Evolutionary conservation across 2,329 filamentous ascomycete genomes (phyloP).

Genomic region (Graphilbum ipis-grandicollis): DNA sequence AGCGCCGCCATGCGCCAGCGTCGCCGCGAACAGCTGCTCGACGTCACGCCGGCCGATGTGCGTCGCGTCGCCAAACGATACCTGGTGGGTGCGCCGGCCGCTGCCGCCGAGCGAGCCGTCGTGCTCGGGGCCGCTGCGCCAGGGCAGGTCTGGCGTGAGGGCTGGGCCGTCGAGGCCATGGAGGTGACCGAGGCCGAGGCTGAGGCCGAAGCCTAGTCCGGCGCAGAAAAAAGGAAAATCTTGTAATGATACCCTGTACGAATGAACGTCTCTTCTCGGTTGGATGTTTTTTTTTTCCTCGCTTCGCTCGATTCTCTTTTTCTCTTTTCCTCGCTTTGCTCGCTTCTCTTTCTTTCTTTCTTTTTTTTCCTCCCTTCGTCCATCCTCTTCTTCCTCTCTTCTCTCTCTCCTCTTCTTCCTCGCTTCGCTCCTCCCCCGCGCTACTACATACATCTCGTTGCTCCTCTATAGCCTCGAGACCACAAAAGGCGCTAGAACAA

Average conservation of each 20-base stretch:
- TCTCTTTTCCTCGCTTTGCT: neutral
- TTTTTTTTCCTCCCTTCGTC: neutral
- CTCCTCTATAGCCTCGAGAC: constrained; percentile 36
- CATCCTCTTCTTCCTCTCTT: neutral
- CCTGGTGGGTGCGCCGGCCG: constrained; percentile 49
- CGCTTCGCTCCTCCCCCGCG: constrained; percentile 20
- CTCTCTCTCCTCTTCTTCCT: neutral
- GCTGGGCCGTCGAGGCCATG: constrained; percentile 64
- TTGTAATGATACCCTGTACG: neutral
- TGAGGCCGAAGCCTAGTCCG: neutral
- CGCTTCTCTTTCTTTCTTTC: neutral
- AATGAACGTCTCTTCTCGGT: neutral
- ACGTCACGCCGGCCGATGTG: constrained; percentile 69
- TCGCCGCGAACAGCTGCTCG: constrained; percentile 67
- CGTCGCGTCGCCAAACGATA: constrained; percentile 67
- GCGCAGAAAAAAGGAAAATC: neutral
- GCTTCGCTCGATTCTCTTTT: neutral
- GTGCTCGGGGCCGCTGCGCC: constrained; percentile 70
- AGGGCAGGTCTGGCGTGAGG: constrained; percentile 22
- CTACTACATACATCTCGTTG: constrained; percentile 50
- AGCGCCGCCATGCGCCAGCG: constrained; percentile 79
- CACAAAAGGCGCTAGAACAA: constrained; percentile 46
- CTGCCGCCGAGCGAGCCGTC: constrained; percentile 42
- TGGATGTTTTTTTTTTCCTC: neutral
- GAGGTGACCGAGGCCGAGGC: constrained; percentile 31